Conservation (phyloP, 257 asterid species). For the Solanum ossicruentum region DNA sequence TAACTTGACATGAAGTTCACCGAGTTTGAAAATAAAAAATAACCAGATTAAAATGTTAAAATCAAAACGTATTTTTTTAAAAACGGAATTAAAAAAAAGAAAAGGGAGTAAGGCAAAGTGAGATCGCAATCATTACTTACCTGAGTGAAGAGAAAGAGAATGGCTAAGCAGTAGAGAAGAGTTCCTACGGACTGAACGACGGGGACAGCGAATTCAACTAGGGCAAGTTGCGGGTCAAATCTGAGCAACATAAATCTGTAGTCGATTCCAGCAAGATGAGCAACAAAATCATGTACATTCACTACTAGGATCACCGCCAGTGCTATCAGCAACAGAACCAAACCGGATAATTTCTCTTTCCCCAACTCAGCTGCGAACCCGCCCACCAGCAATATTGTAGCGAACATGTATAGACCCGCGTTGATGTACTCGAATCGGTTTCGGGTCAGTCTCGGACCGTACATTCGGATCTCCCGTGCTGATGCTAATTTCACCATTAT, state of each 20-base stretch:
- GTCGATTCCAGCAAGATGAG: conserved; percentile 72
- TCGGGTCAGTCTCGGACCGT: conserved; percentile 58
- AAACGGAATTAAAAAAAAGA: no score
- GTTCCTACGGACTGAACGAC: conserved; percentile 34
- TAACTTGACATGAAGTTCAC: background rate
- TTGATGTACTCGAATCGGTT: conserved; percentile 69
- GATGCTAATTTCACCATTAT: conserved; percentile 86
- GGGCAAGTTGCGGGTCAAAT: conserved; percentile 51
- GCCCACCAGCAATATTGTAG: conserved; percentile 43
- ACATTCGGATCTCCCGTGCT: conserved; percentile 64
- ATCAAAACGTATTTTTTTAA: no score
- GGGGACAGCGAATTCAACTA: conserved; percentile 74
- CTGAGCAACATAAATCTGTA: conserved; percentile 38
- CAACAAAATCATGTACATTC: conserved; percentile 67
- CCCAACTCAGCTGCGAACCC: conserved; percentile 69
- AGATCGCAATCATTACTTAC: conserved; percentile 1
- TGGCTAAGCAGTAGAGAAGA: conserved; percentile 25
- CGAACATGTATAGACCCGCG: conserved; percentile 71
- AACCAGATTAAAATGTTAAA: background rate
- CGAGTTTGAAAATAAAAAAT: background rate
- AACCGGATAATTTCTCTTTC: conserved; percentile 56
- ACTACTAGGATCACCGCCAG: conserved; percentile 23
- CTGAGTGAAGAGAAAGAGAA: conserved; percentile 64
- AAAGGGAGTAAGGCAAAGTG: background rate
- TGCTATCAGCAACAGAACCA: conserved; percentile 44